phyloP scores from a whole-genome alignment of 352 stramenopile species.

The Phytopythium vexans region DNA sequence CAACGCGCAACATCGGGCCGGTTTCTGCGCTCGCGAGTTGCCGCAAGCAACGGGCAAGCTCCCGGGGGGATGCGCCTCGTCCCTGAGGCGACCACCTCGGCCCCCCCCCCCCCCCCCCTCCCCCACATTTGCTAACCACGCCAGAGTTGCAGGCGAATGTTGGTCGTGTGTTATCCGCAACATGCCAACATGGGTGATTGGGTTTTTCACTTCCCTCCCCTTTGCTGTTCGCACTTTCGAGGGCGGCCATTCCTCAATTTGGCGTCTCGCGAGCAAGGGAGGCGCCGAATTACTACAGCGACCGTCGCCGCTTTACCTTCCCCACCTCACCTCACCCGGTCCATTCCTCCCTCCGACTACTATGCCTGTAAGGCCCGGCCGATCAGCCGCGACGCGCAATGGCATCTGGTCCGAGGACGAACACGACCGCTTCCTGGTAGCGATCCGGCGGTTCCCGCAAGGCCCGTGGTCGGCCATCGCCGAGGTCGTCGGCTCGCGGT shows the following conservation, averaged over 20 bases:
- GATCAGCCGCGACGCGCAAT: conserved; percentile 8
- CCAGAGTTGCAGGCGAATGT: background rate
- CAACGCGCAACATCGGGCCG: too few relatives aligned
- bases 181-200: too few relatives aligned
- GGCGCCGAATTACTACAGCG: too few relatives aligned
- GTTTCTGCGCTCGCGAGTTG: too few relatives aligned
- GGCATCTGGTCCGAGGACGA: conserved; percentile 58
- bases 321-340: background rate
- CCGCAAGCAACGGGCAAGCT: too few relatives aligned
- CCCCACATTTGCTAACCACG: background rate
- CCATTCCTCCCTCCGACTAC: background rate
- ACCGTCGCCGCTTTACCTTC: conserved; percentile 2
- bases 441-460: conserved; percentile 39
- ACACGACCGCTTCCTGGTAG: conserved; percentile 52
- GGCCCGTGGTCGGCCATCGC: conserved; percentile 45
- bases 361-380: background rate
- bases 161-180: too few relatives aligned
- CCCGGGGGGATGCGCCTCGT: too few relatives aligned
- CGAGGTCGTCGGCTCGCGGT: conserved; percentile 37
- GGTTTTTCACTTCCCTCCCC: too few relatives aligned
- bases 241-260: conserved; percentile 8
- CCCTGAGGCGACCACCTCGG: too few relatives aligned
- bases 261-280: conserved; percentile 3
- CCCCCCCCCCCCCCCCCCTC: too few relatives aligned
- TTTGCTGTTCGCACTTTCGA: background rate